Conservation (phyloP, 208 protist species). For the Kentomonas sorsogonicus region DNA sequence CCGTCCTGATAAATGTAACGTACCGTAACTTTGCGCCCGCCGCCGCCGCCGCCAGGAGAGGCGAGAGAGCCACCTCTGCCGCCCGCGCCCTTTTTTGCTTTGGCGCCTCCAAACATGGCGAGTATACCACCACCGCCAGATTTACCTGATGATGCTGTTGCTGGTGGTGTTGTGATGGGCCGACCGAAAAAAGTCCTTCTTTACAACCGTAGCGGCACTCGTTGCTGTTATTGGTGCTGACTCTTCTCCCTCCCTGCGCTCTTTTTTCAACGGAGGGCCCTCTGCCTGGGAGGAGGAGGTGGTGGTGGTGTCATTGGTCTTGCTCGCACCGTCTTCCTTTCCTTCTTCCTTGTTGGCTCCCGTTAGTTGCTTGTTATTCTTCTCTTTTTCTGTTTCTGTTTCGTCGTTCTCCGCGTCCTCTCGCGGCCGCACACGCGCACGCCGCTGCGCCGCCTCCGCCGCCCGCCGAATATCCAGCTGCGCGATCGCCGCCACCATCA, state of each 20-base stretch:
- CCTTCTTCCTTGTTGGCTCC: too few species aligned
- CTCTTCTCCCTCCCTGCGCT: not conserved
- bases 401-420: not conserved
- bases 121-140: not conserved
- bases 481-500: slow-evolving; percentile 41
- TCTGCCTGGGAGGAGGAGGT: not conserved
- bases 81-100: too few species aligned
- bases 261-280: not conserved
- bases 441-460: slow-evolving; percentile 11
- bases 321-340: too few species aligned
- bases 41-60: not conserved
- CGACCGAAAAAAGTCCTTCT: slow-evolving; percentile 72
- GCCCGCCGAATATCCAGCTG: slow-evolving; percentile 28
- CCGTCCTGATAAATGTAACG: slow-evolving; percentile 77
- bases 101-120: not conserved
- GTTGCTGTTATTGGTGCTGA: too few species aligned
- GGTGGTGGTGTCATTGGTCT: too few species aligned
- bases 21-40: slow-evolving; percentile 5
- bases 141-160: slow-evolving; percentile 2
- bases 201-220: slow-evolving; percentile 8
- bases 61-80: too few species aligned
- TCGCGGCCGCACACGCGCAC: not conserved
- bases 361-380: too few species aligned
- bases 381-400: too few species aligned
- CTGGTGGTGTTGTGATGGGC: slow-evolving; percentile 20